Evolutionary conservation across 2,329 filamentous ascomycete genomes (phyloP).

Genomic region (Penicillium paneum): DNA sequence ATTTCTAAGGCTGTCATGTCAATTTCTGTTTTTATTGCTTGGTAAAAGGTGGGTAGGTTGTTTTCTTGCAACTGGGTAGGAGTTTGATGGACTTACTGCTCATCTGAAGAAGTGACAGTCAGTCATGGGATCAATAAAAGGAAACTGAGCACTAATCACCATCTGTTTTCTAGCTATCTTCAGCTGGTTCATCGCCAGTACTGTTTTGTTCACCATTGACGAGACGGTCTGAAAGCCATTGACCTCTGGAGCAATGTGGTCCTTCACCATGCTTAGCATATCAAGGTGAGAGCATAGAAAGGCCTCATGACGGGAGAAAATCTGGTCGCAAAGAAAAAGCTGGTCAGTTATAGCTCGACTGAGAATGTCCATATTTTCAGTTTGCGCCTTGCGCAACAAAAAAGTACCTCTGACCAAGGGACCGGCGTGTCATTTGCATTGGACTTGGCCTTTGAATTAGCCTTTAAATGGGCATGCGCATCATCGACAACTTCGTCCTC

Average conservation of each 20-base stretch:
- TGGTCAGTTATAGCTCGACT: not conserved
- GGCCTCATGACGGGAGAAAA: constrained; percentile 42
- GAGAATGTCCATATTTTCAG: not conserved
- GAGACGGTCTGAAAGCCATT: constrained; percentile 33
- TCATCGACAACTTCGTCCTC: not conserved
- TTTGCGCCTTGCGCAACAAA: not conserved
- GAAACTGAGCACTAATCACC: constrained; percentile 25
- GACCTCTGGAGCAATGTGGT: constrained; percentile 26
- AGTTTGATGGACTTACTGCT: constrained; percentile 14
- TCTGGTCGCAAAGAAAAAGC: constrained; percentile 20
- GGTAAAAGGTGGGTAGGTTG: not conserved
- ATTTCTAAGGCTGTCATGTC: not conserved
- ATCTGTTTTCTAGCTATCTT: constrained; percentile 35
- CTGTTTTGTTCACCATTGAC: constrained; percentile 39
- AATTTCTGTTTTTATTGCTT: not conserved
- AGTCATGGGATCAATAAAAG: not conserved
- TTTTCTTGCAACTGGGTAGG: not conserved
- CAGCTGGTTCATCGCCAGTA: constrained; percentile 38
- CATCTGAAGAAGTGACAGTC: constrained; percentile 9
- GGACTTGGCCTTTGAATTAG: not conserved
- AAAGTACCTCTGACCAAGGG: constrained; percentile 24
- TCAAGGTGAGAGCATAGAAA: constrained; percentile 40
- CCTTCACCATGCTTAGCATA: constrained; percentile 36
- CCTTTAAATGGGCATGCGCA: not conserved
- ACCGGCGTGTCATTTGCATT: constrained; percentile 3